Evolutionary conservation across 2,329 filamentous ascomycete species (phyloP).

Genomic region (Berkeleyomyces basicola): DNA sequence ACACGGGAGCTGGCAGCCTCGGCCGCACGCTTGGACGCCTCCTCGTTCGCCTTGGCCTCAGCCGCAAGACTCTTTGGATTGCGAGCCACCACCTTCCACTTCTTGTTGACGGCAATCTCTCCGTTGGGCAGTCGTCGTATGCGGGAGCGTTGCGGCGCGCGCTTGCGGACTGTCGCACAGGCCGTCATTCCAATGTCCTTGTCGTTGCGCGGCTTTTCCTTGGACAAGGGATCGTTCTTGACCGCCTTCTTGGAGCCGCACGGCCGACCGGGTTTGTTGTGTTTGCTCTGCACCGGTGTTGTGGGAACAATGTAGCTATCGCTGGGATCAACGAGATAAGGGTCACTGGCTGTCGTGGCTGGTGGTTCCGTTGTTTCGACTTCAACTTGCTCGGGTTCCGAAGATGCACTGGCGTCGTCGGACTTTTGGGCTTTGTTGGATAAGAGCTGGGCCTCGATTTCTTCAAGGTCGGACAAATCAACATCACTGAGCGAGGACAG

Average conservation of each 20-base stretch:
- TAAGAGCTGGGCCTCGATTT: slow-evolving; percentile 4
- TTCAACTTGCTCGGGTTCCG: background rate
- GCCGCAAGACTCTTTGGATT: slow-evolving; percentile 12
- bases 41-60: slow-evolving; percentile 8
- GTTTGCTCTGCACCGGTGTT: slow-evolving; percentile 14
- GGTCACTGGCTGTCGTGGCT: background rate
- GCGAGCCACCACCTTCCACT: slow-evolving; percentile 11
- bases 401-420: background rate
- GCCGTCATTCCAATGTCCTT: slow-evolving; percentile 10
- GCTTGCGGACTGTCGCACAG: slow-evolving; percentile 10
- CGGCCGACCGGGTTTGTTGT: slow-evolving; percentile 6
- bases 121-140: slow-evolving; percentile 9
- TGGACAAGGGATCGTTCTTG: slow-evolving; percentile 14
- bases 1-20: slow-evolving; percentile 4
- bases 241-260: slow-evolving; percentile 11
- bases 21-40: slow-evolving; percentile 7
- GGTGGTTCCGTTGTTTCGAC: background rate
- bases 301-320: slow-evolving; percentile 15
- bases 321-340: background rate
- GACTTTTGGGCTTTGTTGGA: slow-evolving; percentile 3
- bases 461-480: slow-evolving; percentile 9
- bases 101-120: slow-evolving; percentile 12
- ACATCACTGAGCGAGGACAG: slow-evolving; percentile 12
- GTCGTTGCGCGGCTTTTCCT: slow-evolving; percentile 8
- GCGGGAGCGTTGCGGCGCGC: slow-evolving; percentile 8